These are phyloP conservation scores for Barnettozyma botsteinii DNA, from an alignment of 805 yeast species.

Conservation along the genomic window DNA sequence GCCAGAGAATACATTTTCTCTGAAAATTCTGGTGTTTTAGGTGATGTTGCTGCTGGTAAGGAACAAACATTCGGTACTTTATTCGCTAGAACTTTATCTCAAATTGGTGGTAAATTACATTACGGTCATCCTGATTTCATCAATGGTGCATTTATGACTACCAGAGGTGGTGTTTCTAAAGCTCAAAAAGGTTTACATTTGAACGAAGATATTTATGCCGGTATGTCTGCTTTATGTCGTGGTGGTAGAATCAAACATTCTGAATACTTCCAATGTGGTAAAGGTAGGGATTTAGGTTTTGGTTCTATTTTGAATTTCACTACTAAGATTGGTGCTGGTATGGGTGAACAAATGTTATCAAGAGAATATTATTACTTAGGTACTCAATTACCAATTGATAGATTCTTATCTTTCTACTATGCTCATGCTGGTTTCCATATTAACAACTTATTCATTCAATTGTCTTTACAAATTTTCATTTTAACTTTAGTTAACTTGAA, in stretches of 20 bases:
- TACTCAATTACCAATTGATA: constrained; percentile 72
- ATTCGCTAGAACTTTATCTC: constrained; percentile 77
- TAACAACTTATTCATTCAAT: constrained; percentile 70
- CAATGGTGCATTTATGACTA: constrained; percentile 69
- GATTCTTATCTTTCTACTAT: constrained; percentile 77
- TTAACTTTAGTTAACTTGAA: constrained; percentile 66
- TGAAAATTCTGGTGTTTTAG: constrained; percentile 77
- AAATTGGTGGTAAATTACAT: constrained; percentile 80
- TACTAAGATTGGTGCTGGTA: constrained; percentile 87
- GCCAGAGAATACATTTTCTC: constrained; percentile 85
- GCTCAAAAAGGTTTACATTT: constrained; percentile 83
- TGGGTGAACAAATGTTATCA: constrained; percentile 86
- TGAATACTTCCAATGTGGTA: constrained; percentile 86
- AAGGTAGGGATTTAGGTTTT: constrained; percentile 85
- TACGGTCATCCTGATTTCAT: constrained; percentile 88
- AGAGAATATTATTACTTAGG: constrained; percentile 80
- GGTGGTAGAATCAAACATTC: constrained; percentile 88
- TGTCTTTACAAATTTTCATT: constrained; percentile 69
- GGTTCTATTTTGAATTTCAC: constrained; percentile 83
- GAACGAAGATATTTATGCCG: constrained; percentile 86
- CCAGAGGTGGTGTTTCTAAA: constrained; percentile 85
- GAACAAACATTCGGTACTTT: constrained; percentile 86
- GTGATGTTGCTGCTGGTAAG: constrained; percentile 89
- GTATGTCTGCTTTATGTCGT: constrained; percentile 76
- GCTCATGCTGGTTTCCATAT: constrained; percentile 87